Evolutionary conservation across 2,329 filamentous ascomycete species (phyloP).

Genomic region (Ilyonectria robusta): DNA sequence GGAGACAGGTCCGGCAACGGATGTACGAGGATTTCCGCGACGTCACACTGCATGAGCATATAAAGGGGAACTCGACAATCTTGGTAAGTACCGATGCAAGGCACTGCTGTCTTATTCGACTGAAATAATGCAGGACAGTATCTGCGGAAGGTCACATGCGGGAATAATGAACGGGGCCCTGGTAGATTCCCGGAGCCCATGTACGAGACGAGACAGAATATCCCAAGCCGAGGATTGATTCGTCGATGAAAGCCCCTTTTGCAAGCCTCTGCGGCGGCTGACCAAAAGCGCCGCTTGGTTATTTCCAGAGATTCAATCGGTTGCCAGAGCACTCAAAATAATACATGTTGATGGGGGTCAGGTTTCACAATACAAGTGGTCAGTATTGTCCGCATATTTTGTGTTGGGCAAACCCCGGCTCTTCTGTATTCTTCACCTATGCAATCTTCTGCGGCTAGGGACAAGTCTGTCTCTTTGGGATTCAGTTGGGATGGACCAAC

Average conservation of each 20-base stretch:
- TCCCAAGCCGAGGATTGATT: background rate
- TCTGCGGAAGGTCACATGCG: background rate
- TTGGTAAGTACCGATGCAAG: slow-evolving; percentile 4
- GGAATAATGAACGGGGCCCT: slow-evolving; percentile 16
- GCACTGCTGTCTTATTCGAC: slow-evolving; percentile 1
- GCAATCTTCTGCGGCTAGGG: background rate
- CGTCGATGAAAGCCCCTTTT: background rate
- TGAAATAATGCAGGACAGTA: slow-evolving; percentile 4
- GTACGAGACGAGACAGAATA: background rate
- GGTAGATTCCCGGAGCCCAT: background rate
- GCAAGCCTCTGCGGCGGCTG: background rate
- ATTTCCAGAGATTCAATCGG: background rate
- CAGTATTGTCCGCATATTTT: background rate
- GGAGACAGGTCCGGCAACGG: slow-evolving; percentile 2
- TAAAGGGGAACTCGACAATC: slow-evolving; percentile 1
- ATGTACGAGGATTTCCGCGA: background rate
- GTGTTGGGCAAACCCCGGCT: background rate
- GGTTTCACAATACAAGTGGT: background rate
- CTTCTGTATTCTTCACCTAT: background rate
- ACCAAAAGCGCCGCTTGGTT: background rate
- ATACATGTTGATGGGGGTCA: background rate
- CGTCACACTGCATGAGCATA: background rate
- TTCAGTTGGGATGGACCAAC: slow-evolving; percentile 4
- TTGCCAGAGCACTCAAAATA: background rate
- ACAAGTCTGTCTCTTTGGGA: slow-evolving; percentile 5